Evolutionary conservation across 495 filamentous ascomycete species (phyloP), one percentile per base, ranked within the genome.

Genomic region (Penicillium steckii): DNA sequence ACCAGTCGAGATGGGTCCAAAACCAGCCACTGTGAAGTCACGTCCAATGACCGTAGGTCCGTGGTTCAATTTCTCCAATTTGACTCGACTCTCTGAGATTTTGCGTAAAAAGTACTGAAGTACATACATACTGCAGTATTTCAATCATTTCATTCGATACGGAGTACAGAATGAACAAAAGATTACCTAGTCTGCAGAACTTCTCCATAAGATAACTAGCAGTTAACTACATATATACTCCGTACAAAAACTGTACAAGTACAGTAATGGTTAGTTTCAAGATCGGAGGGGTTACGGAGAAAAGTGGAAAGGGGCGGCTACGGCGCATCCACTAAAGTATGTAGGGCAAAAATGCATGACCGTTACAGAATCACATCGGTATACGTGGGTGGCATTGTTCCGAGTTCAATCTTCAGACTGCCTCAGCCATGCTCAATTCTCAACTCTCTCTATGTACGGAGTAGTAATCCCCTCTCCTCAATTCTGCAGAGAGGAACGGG

Each of bases 271-370:
- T n/a, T n/a, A n/a, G n/a, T n/a, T n/a, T 35, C 32, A 15, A 15
- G 32, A 35, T 35, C 32, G 32, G 32, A 33, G 30, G 30, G 30
- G 30, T 12, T 10, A 13, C 10, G 6, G 30, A 13, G 8, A 22
- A 43, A 15, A 15, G 35, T 19, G 24, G 29, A 30, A 35, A 41
- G 48, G 25, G 24, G 56, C 56, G 62, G 62, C 51, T 63, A 60
- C 62, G 48, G 62, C 62, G 62, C 62, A 62, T 62, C 55, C 49
- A 43, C 49, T 42, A 51, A 57, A 57, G 46, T 53, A 57, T 55
- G 55, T 52, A 65, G 55, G 46, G 50, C 53, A 52, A 59, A 52
- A 46, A 54, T 58, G 60, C 62, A 65, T 50, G 13, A 46, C 50
- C 59, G 60, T 60, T 63, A 54, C 55, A 18, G 30, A 35, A 44